Evolutionary conservation across 495 filamentous ascomycete genomes (phyloP), one percentile per base, ranked within the genome.

Genomic region (Penicillium manginii): DNA sequence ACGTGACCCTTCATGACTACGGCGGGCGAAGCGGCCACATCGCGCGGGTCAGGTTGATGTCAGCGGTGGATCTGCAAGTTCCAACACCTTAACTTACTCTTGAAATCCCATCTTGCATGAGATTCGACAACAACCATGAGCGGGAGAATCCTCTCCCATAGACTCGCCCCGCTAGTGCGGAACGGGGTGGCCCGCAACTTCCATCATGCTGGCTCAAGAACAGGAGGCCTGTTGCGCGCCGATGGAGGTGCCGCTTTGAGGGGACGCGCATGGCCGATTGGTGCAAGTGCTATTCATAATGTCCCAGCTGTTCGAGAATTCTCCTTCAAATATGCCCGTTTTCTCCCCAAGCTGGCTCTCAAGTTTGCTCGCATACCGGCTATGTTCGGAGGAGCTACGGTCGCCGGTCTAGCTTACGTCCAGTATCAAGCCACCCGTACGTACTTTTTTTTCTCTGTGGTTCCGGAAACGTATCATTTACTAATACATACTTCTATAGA

Each of bases 361-460:
- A 99, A 96, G 77, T 88, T 98, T 54, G 80, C 88, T 39, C 83
- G 91, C 50, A 75, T 97, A 50, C 94, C 94, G 23, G 93, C 96
- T 56, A 86, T 96, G 75, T 92, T 96, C 69, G 94, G 93, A 33
- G 92, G 90, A 42, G 87, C 90, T 43, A 90, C 89, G 74, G 83
- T 99, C 69, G 92, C 90, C 7, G 90, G 91, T 4, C 68, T 94
- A 31, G 91, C 91, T 42, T 99, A 97, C 81, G 66, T 99, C 32
- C 94, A 99, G 71, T 97, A 98, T 72, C 96, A 98, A 76, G 93
- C 94, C 59, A 87, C 88, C 50, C 90, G 91, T 96, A 83, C 68
- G 91, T 81, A 40, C 22, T 26, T 26, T 47, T 0, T 47, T 47
- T 47, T 47, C 26, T 8, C 26, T 8, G 26, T 29, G 26, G 9